These are phyloP conservation scores for Diutina mesorugosa DNA, from an alignment of 1,139 yeast genomes.

Conservation along the genomic window DNA sequence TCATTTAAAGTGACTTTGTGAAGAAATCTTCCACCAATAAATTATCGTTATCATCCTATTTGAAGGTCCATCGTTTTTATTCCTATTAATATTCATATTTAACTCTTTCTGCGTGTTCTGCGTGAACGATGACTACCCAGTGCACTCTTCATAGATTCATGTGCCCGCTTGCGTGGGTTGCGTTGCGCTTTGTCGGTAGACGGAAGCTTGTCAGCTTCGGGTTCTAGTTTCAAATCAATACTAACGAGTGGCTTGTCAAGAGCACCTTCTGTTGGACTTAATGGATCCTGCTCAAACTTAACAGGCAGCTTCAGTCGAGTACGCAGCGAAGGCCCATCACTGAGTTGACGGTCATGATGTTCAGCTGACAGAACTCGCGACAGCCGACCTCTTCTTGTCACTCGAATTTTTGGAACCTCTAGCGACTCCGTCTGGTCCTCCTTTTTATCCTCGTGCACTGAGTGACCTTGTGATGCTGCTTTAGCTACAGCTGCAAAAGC, in stretches of 20 bases:
- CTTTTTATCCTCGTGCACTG: not conserved
- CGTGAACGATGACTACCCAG: not conserved
- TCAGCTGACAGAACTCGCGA: not conserved
- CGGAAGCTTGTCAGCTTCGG: not conserved
- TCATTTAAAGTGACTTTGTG: conserved; percentile 12
- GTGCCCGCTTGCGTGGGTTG: not conserved
- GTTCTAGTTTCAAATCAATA: not conserved
- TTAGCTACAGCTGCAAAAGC: not conserved
- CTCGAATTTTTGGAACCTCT: not conserved
- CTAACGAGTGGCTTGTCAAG: not conserved
- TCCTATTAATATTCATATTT: not conserved
- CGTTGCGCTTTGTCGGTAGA: not conserved
- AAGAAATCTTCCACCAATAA: not conserved
- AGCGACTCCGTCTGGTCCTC: not conserved
- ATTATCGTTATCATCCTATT: too few relatives aligned
- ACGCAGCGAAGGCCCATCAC: not conserved
- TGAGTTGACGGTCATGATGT: not conserved
- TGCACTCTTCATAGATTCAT: not conserved
- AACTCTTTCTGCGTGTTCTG: not conserved
- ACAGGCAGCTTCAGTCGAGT: conserved; percentile 2
- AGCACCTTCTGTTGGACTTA: not conserved
- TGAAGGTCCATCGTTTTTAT: too few relatives aligned
- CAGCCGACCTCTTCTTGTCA: not conserved
- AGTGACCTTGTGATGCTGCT: not conserved
- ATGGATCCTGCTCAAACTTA: not conserved